Evolutionary conservation across 441 rosid genomes (phyloP).

Genomic region (California macrophylla): DNA sequence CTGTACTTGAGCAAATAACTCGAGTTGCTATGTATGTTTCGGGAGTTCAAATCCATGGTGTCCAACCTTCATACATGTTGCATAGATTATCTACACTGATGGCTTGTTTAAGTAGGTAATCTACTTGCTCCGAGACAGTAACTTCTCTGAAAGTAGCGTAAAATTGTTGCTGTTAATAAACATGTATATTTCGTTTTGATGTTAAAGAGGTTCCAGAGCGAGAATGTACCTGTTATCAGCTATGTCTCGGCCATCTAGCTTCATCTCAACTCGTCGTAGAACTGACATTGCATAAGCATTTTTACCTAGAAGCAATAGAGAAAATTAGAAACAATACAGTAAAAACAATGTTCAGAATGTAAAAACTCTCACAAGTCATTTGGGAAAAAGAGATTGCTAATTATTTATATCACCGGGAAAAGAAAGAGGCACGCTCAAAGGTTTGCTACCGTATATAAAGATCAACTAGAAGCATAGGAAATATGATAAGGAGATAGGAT

Average conservation of each 20-base stretch:
- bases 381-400: background rate
- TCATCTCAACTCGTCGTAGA: slow-evolving; percentile 70
- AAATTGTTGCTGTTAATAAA: slow-evolving; percentile 3
- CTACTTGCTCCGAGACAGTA: slow-evolving; percentile 72
- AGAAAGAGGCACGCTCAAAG: background rate
- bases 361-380: background rate
- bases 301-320: slow-evolving; percentile 44
- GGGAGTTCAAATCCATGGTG: slow-evolving; percentile 78
- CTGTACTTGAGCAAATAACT: background rate
- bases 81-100: slow-evolving; percentile 78
- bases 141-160: slow-evolving; percentile 39
- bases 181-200: slow-evolving; percentile 3
- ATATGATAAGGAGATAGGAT: slow-evolving; percentile 4
- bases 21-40: slow-evolving; percentile 7
- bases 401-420: background rate
- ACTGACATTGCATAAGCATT: slow-evolving; percentile 88
- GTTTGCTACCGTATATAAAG: background rate
- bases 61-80: slow-evolving; percentile 99
- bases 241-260: slow-evolving; percentile 74
- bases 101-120: slow-evolving; percentile 79
- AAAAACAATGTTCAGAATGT: background rate
- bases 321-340: slow-evolving; percentile 8
- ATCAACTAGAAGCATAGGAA: background rate
- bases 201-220: slow-evolving; percentile 4
- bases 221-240: slow-evolving; percentile 48